Evolutionary conservation across 306 rosid species (phyloP).

Genomic region (Sechiopsis laciniata): DNA sequence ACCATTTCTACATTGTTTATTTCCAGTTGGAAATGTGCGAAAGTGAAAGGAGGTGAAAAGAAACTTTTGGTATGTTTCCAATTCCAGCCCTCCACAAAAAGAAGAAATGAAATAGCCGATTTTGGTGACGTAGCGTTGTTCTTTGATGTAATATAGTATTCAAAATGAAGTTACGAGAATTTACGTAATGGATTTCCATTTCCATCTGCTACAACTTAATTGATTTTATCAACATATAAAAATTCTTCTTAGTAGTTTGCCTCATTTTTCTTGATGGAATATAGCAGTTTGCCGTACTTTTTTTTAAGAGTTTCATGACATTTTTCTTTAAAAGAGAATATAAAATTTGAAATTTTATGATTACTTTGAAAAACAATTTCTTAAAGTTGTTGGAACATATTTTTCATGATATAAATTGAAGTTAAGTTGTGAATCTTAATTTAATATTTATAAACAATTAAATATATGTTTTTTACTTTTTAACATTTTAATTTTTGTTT

Average conservation of each 20-base stretch:
- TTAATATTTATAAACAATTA: no score
- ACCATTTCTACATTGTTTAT: conserved; percentile 7
- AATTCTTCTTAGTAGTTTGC: background rate
- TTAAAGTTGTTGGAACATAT: no score
- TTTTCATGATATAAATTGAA: no score
- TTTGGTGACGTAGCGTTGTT: background rate
- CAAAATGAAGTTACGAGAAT: background rate
- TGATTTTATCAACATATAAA: background rate
- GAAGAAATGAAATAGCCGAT: conserved; percentile 5
- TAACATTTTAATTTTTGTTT: no score
- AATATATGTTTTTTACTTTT: no score
- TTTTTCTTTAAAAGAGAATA: no score
- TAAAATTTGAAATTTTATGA: no score
- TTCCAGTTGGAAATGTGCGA: conserved; percentile 19
- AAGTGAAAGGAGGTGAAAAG: conserved; percentile 13
- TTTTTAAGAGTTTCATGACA: no score
- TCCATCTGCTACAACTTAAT: conserved; percentile 6
- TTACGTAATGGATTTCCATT: conserved; percentile 1
- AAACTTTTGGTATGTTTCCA: background rate
- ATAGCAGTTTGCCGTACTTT: background rate
- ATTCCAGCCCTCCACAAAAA: background rate
- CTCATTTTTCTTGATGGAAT: background rate
- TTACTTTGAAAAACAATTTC: no score
- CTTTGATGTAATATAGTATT: conserved; percentile 18
- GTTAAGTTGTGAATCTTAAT: no score